Base-by-base conservation (phyloP, 2,329 filamentous ascomycete genomes). In the Teratosphaeria destructans region DNA sequence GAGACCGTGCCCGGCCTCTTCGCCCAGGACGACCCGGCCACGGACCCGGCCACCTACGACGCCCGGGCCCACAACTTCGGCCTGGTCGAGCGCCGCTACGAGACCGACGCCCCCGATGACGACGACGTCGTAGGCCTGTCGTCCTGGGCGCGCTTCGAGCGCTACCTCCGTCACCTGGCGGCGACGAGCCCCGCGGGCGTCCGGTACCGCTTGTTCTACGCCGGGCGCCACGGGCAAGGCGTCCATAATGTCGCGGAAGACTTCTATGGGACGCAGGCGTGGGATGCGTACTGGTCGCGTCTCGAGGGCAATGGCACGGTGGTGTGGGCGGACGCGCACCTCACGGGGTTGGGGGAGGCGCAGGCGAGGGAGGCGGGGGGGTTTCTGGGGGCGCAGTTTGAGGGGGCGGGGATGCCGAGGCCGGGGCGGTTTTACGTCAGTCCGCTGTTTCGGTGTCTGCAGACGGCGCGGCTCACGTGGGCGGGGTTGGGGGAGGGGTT, bases 211-310 rank as follows among this genome's bases (percentile, higher is more conserved):
- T 77, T 90, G 10, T 69, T 90, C 34, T 85, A 85, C 71, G 77
- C 88, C 71, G 86, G 82, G 52, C 82, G 87, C 47, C 87, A 90
- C 68, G 87, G 87, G 26, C 81, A 90, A 72, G 87, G 87, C 5
- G 73, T 74, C 56, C 80, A 62, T 71, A 86, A 86, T 66, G 82
- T 82, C 6, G 86, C 85, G 14, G 84, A 88, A 72, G 76, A 77
- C 32, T 86, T 78, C 70, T 89, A 87, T 65, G 85, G 85, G 54
- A 88, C 85, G 0, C 80, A 83, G 1, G 83, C 82, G 2, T 89
- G 86, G 86, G 85, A 89, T 69, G 68, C 65, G 71, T 87, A 88
- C 75, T 89, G 84, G 84, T 79, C 82, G 4, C 77, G 82, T 61
- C 77, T 80, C 1, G 80, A 86, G 39, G 86, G 86, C 63, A 87